phyloP scores from a whole-genome alignment of 2,329 filamentous ascomycete genomes.

The Biscogniauxia marginata region DNA sequence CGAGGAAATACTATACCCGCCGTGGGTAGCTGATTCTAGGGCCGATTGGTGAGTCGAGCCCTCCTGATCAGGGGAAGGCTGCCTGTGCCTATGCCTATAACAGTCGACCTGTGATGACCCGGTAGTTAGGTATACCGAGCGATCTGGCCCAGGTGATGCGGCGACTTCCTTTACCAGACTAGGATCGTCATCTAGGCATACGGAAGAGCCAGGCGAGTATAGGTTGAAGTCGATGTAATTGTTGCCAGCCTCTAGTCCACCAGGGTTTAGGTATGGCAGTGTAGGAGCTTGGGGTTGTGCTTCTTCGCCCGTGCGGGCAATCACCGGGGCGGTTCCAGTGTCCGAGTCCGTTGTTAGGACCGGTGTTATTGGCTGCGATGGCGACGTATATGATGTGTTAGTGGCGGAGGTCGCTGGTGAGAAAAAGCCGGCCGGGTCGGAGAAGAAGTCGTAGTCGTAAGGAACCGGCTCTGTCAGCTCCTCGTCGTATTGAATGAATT shows the following conservation, averaged over 20 bases:
- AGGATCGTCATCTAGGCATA: conserved; percentile 50
- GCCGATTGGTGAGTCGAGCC: neutral
- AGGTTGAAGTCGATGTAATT: conserved; percentile 57
- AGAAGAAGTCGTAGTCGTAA: conserved; percentile 47
- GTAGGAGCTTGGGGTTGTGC: conserved; percentile 18
- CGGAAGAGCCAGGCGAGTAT: conserved; percentile 48
- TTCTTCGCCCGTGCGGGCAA: conserved; percentile 6
- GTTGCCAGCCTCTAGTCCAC: conserved; percentile 35
- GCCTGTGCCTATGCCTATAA: neutral
- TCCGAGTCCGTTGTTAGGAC: conserved; percentile 13
- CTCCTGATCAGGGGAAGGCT: neutral
- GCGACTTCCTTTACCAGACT: conserved; percentile 25
- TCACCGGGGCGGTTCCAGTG: conserved; percentile 4
- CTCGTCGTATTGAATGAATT: conserved; percentile 46
- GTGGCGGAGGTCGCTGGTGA: conserved; percentile 34
- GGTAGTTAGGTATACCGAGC: conserved; percentile 3
- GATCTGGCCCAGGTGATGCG: conserved; percentile 13
- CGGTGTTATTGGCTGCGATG: conserved; percentile 34
- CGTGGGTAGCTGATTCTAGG: too few species aligned
- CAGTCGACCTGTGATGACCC: conserved; percentile 3
- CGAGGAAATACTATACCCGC: neutral
- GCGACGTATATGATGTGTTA: conserved; percentile 33
- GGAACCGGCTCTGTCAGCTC: conserved; percentile 33
- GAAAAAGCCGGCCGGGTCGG: conserved; percentile 42
- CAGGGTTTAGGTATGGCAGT: conserved; percentile 43